A percentile compares a stretch with the other conserved stretches of the same genome.
Conservation (phyloP, 306 rosid genomes). For the Cyamopsis tetragonoloba region DNA sequence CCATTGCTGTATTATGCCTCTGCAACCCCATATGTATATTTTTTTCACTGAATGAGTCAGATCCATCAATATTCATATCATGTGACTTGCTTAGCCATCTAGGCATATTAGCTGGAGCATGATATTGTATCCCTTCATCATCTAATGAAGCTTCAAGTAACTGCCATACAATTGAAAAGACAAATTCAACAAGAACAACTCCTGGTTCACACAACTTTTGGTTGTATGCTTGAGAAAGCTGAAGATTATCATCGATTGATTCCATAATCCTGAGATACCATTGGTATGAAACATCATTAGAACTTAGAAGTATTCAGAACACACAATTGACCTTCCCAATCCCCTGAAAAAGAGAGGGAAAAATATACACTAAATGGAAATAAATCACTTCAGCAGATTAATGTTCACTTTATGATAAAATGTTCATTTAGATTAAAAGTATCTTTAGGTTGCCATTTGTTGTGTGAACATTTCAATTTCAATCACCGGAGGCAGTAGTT, state of each 20-base stretch:
- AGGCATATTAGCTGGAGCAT: conserved; percentile 52
- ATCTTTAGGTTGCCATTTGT: neutral
- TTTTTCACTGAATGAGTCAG: conserved; percentile 45
- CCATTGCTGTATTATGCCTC: conserved; percentile 59
- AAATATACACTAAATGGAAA: neutral
- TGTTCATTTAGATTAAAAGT: neutral
- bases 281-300: conserved; percentile 25
- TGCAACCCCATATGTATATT: conserved; percentile 39
- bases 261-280: conserved; percentile 69
- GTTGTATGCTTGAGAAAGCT: conserved; percentile 62
- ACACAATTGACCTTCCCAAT: neutral
- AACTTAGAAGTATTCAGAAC: conserved; percentile 16
- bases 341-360: neutral
- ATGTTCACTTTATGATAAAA: neutral
- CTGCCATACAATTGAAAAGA: conserved; percentile 74
- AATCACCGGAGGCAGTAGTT: neutral
- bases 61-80: conserved; percentile 64
- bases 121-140: conserved; percentile 76
- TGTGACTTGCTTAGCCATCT: conserved; percentile 55
- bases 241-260: conserved; percentile 77
- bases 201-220: conserved; percentile 66
- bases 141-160: conserved; percentile 88
- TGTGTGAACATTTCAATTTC: too few relatives aligned
- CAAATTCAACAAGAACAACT: conserved; percentile 69
- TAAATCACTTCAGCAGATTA: conserved; percentile 15